Evolutionary conservation across 2,329 filamentous ascomycete genomes (phyloP).

Genomic region (Calycina herbarum): DNA sequence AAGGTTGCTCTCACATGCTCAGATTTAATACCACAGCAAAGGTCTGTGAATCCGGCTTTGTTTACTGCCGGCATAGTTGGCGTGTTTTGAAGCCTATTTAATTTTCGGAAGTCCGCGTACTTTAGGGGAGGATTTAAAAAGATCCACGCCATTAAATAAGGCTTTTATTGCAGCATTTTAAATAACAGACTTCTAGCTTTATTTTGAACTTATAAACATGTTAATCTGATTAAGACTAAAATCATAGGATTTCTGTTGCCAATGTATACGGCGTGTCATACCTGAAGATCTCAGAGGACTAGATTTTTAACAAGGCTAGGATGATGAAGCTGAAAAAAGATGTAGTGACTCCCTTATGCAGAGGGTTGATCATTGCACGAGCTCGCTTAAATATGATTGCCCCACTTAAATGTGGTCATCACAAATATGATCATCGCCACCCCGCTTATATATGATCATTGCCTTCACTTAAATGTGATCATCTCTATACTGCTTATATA

Average conservation of each 20-base stretch:
- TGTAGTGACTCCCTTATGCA: slow-evolving; percentile 1
- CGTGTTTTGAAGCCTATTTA: no score
- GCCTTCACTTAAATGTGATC: not conserved
- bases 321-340: slow-evolving; percentile 3
- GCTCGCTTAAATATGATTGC: not conserved
- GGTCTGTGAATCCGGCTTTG: no score
- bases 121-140: no score
- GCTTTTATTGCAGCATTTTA: no score
- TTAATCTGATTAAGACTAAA: no score
- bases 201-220: no score
- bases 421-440: not conserved
- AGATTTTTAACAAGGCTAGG: slow-evolving; percentile 1
- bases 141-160: no score
- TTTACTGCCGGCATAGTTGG: no score
- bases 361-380: slow-evolving; percentile 2
- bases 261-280: not conserved
- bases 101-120: no score
- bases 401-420: not conserved
- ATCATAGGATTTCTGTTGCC: not conserved
- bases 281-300: slow-evolving; percentile 1
- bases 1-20: no score
- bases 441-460: slow-evolving; percentile 2
- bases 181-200: no score
- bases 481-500: not conserved
- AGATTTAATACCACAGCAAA: no score